Conservation (phyloP, 2,329 filamentous ascomycete genomes). For the Hypoxylon sp. region DNA sequence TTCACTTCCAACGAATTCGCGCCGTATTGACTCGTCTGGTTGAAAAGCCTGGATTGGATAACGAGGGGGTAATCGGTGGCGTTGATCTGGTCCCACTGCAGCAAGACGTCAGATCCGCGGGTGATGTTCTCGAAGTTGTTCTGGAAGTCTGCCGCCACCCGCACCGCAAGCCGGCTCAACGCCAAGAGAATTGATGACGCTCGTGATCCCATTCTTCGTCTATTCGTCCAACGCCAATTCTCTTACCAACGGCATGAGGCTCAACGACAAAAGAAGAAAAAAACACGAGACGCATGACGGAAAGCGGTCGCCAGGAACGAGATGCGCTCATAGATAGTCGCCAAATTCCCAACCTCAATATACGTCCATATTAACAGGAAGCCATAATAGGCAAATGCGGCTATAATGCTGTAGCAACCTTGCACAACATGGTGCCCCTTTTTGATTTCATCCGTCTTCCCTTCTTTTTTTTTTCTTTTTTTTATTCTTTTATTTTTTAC, state of each 20-base stretch:
- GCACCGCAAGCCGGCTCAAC: constrained; percentile 13
- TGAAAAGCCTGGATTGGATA: constrained; percentile 40
- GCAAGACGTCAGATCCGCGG: constrained; percentile 40
- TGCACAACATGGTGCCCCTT: constrained; percentile 3
- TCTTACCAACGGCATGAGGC: background rate
- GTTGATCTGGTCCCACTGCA: constrained; percentile 41
- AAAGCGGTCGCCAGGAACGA: background rate
- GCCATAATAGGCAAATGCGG: constrained; percentile 27
- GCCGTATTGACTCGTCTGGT: constrained; percentile 40
- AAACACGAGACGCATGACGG: background rate
- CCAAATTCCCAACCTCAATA: background rate
- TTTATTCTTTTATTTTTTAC: too few relatives aligned
- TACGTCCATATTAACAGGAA: constrained; percentile 3
- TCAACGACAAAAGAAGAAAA: background rate
- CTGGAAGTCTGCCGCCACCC: constrained; percentile 24
- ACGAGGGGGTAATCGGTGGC: constrained; percentile 37
- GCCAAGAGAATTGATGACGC: background rate
- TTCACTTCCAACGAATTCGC: constrained; percentile 42
- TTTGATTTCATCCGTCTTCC: background rate
- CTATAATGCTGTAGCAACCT: constrained; percentile 9
- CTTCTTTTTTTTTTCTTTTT: background rate
- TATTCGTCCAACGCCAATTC: background rate
- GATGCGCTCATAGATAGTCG: constrained; percentile 5
- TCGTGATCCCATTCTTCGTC: constrained; percentile 13
- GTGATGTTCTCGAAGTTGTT: constrained; percentile 37